phyloP scores from a whole-genome alignment of 139 green algal species.

The Chlorella vulgaris region DNA sequence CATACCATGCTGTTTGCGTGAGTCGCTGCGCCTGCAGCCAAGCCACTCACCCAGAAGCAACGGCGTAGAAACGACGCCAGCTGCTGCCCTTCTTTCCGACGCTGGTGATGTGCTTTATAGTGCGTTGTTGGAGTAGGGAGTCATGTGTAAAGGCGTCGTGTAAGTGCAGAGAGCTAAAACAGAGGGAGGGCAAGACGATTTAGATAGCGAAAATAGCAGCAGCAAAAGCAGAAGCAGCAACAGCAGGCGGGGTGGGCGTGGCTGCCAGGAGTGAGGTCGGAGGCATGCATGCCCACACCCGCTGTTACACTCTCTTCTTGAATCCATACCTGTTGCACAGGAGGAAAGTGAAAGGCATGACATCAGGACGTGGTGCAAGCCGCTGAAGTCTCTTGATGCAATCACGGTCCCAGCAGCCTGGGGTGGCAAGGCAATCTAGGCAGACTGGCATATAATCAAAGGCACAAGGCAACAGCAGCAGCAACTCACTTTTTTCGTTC shows the following conservation, averaged over 20 bases:
- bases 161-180: background rate
- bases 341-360: background rate
- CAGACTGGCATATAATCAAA: background rate
- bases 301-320: constrained; percentile 22
- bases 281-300: too few relatives aligned
- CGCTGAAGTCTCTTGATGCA: background rate
- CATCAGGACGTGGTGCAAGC: background rate
- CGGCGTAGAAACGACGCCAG: too few relatives aligned
- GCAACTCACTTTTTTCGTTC: constrained; percentile 63
- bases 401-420: background rate
- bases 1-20: too few relatives aligned
- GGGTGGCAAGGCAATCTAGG: too few relatives aligned
- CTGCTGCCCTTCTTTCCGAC: too few relatives aligned
- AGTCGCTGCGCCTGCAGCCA: too few relatives aligned
- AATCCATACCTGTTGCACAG: background rate
- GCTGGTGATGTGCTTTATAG: too few relatives aligned
- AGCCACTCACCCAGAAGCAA: too few relatives aligned
- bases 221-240: background rate
- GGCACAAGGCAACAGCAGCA: background rate
- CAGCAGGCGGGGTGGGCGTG: background rate
- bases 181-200: too few relatives aligned
- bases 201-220: background rate
- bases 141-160: background rate
- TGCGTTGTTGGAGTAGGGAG: background rate
- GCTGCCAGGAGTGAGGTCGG: background rate